Percentiles rank a stretch among this genome's conserved stretches.
Evolutionary conservation across 768 basidiomycete genomes (phyloP).

Genomic region (Russula sp.): DNA sequence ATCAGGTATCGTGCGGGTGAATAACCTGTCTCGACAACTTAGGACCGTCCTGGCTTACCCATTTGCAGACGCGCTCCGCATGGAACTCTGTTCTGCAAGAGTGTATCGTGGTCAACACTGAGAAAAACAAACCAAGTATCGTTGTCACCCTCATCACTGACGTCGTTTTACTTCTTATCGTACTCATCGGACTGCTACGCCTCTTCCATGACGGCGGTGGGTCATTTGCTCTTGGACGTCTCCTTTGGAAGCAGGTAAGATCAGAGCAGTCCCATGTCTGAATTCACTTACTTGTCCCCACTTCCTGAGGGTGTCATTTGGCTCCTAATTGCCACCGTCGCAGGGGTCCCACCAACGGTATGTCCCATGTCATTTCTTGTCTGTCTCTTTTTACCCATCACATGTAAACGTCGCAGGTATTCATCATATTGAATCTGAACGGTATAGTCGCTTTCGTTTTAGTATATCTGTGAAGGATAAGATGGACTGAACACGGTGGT

Average conservation of each 20-base stretch:
- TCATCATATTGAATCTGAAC: background rate
- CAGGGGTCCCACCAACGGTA: background rate
- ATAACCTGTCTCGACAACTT: background rate
- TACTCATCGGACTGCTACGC: background rate
- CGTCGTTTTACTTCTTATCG: background rate
- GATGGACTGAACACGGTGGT: background rate
- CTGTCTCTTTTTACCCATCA: background rate
- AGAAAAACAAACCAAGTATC: background rate
- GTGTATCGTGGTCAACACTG: background rate
- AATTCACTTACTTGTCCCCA: background rate
- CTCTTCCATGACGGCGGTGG: background rate
- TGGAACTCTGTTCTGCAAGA: background rate
- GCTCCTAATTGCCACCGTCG: background rate
- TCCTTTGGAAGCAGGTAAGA: conserved; percentile 10
- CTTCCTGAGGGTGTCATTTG: background rate
- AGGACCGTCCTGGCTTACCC: background rate
- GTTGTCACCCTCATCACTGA: background rate
- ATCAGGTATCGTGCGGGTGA: conserved; percentile 3
- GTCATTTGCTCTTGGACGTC: background rate
- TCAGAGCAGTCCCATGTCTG: no score
- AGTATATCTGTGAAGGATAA: background rate
- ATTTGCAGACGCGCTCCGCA: background rate
- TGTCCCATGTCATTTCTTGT: background rate
- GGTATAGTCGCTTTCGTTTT: background rate
- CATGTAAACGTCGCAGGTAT: background rate